A percentile compares a stretch with the other conserved stretches of the same genome.
These are phyloP conservation scores for Sanghuangporus baumii DNA, from an alignment of 1,284 basidiomycete genomes.

Conservation along the genomic window DNA sequence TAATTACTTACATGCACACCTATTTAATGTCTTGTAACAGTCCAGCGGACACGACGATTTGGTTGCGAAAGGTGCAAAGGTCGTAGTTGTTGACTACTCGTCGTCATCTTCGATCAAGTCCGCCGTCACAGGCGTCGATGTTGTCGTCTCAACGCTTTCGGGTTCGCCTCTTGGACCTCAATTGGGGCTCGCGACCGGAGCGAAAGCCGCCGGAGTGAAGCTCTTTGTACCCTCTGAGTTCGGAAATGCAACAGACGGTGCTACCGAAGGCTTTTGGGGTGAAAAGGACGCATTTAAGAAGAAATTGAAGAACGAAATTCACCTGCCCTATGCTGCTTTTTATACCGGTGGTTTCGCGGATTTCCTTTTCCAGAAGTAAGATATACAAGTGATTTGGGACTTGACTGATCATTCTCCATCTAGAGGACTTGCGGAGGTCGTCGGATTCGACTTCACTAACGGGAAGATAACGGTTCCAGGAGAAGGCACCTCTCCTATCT, in stretches of 20 bases:
- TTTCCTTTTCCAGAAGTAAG: constrained; percentile 15
- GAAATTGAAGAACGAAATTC: constrained; percentile 27
- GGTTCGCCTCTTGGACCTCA: constrained; percentile 26
- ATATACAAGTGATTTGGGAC: background rate
- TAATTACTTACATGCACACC: background rate
- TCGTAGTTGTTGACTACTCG: constrained; percentile 29
- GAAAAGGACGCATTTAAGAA: constrained; percentile 18
- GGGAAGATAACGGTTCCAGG: constrained; percentile 31
- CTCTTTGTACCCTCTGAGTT: constrained; percentile 37
- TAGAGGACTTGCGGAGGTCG: constrained; percentile 13
- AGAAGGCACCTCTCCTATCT: constrained; percentile 26
- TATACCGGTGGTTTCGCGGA: constrained; percentile 27
- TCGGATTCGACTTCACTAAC: constrained; percentile 22
- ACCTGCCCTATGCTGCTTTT: constrained; percentile 29
- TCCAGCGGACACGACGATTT: constrained; percentile 1
- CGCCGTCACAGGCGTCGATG: constrained; percentile 29
- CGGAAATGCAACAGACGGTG: constrained; percentile 26
- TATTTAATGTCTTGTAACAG: background rate
- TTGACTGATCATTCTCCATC: background rate
- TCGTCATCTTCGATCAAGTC: constrained; percentile 26
- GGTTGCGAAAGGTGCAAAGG: constrained; percentile 24
- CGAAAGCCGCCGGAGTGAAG: constrained; percentile 33
- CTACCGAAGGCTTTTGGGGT: constrained; percentile 1
- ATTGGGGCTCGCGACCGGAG: constrained; percentile 30
- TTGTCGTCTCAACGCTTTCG: constrained; percentile 32